Conservation (phyloP, 2,329 filamentous ascomycete genomes). For the Orbilia quercus region DNA sequence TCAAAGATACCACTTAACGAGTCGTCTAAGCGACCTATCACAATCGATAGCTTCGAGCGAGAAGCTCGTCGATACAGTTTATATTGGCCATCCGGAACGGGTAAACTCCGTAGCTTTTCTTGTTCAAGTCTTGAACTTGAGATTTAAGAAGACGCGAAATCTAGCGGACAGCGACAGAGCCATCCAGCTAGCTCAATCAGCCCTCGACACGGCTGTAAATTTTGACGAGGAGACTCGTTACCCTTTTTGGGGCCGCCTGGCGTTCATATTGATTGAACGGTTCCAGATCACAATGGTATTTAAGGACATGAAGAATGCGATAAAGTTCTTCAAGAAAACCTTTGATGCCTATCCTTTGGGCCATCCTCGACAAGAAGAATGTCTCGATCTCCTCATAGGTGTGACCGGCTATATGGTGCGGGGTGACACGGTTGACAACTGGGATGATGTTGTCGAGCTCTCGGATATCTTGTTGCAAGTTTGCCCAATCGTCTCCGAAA, state of each 20-base stretch:
- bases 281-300: neutral
- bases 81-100: too few relatives aligned
- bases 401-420: neutral
- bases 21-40: too few relatives aligned
- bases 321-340: neutral
- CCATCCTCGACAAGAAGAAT: neutral
- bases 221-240: neutral
- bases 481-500: neutral
- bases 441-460: slow-evolving; percentile 2
- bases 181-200: neutral
- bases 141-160: neutral
- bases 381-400: neutral
- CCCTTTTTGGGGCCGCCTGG: neutral
- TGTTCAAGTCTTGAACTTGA: neutral
- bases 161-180: neutral
- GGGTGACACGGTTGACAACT: neutral
- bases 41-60: too few relatives aligned
- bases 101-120: neutral
- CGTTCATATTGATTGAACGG: slow-evolving; percentile 3
- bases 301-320: neutral
- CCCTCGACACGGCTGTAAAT: neutral
- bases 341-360: neutral
- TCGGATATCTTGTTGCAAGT: neutral
- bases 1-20: too few relatives aligned
- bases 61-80: too few relatives aligned